Evolutionary conservation across 169 alveolate species (phyloP).

Genomic region (Amoebophrya sp.): DNA sequence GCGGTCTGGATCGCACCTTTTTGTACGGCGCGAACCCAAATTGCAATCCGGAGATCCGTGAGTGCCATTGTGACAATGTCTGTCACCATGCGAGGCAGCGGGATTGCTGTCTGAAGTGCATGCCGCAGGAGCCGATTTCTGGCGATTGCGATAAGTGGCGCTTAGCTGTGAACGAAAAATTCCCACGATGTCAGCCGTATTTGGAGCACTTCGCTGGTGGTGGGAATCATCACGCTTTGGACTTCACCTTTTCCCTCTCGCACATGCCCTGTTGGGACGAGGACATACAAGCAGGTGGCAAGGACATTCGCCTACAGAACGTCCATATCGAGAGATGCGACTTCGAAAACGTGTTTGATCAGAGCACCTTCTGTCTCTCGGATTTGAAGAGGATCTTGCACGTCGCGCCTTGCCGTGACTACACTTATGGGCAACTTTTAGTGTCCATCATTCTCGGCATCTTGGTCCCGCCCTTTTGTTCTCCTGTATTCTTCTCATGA

Average conservation of each 20-base stretch:
- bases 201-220: background rate
- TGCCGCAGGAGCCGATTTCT: background rate
- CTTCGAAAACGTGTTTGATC: background rate
- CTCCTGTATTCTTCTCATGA: no score
- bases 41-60: background rate
- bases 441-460: no score
- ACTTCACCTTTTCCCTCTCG: background rate
- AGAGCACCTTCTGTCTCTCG: background rate
- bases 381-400: background rate
- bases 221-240: background rate
- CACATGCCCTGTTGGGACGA: background rate
- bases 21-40: background rate
- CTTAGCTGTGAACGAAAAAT: background rate
- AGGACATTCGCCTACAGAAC: background rate
- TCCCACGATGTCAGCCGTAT: background rate
- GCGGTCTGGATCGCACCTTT: background rate
- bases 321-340: background rate
- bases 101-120: constrained; percentile 25
- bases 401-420: background rate
- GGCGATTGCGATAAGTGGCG: background rate
- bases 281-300: background rate
- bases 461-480: no score
- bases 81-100: background rate
- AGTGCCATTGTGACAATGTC: background rate
- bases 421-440: no score